phyloP scores from a whole-genome alignment of 2,329 filamentous ascomycete species.

The Cryphonectria radicalis region DNA sequence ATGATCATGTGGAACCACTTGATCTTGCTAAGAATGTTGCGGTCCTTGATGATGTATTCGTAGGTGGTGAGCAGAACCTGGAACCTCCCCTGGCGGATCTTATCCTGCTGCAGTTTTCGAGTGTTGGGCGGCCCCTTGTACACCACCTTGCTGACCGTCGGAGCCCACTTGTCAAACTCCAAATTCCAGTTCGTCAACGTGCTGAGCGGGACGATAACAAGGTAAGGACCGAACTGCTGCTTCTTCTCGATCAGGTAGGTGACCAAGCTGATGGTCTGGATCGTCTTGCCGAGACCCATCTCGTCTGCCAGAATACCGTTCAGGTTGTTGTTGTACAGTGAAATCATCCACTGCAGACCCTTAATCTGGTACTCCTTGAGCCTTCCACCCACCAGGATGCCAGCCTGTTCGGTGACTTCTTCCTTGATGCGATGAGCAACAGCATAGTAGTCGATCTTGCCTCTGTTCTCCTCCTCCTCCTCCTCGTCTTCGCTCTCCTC shows the following conservation, averaged over 20 bases:
- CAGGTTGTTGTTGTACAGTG: constrained; percentile 98
- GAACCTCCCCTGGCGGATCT: constrained; percentile 92
- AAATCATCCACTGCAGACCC: constrained; percentile 99
- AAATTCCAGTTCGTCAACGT: constrained; percentile 98
- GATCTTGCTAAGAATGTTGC: constrained; percentile 93
- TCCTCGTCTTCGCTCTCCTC: constrained; percentile 54
- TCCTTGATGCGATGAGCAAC: constrained; percentile 96
- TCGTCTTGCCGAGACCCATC: constrained; percentile 99
- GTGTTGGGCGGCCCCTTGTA: constrained; percentile 94
- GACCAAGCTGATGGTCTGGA: constrained; percentile 97
- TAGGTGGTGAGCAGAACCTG: constrained; percentile 97
- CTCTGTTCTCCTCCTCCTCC: constrained; percentile 71
- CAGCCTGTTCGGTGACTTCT: constrained; percentile 81
- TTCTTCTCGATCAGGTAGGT: constrained; percentile 98
- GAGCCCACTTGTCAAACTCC: constrained; percentile 99
- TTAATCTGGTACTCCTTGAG: constrained; percentile 98
- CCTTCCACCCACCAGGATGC: constrained; percentile 85
- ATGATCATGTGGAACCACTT: constrained; percentile 99
- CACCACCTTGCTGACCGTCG: constrained; percentile 81
- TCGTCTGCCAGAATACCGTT: constrained; percentile 98
- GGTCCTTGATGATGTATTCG: constrained; percentile 99
- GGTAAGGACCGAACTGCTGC: constrained; percentile 85
- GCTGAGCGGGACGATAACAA: constrained; percentile 96
- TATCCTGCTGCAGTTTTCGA: constrained; percentile 88
- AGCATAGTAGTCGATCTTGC: constrained; percentile 97